Base-by-base conservation (phyloP, 345 rosid species). In the Heritiera fomes region DNA sequence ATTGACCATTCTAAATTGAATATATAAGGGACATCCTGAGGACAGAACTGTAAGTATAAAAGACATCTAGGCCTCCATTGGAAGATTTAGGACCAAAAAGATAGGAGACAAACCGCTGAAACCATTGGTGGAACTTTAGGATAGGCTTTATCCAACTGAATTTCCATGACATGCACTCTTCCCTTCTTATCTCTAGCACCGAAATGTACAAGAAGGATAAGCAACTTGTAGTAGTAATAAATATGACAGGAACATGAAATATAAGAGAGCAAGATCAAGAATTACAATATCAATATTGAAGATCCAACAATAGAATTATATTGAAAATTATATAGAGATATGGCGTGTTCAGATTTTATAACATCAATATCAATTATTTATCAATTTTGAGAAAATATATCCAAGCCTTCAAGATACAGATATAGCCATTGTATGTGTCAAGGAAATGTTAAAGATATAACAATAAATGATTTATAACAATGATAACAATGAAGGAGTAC, bases 21-120 rank as follows among this genome's bases (percentile, higher is more conserved):
- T 76, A 90, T 84, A 73, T 77, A 85, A 6, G 95, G 97, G 75
- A 90, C 88, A 78, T 91, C 95, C 97, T 92, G 83, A 38, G 38
- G 43, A 15, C 13, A 46, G 50, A 58, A 53, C 1, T 71, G 80
- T 77, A 61, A 63, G 46, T 65, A 14, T 62, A 59, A 52, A 49
- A 40, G 9, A 67, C 65, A 5, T 61, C 15, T 28, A 23, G 66
- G 18, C 8, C n/a, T 62, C 34, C 18, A 30, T 30, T 62, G 43
- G 66, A 30, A 30, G 8, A 30, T 12, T 5, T 13, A 30, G 43
- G 41, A 62, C n/a, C 7, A 62, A 62, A 32, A 20, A 58, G 32
- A 58, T 58, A 14, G 23, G 18, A 38, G 38, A 85, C 98, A 73
- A 69, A 94, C 98, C 84, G 86, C 90, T 6, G 97, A 89, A 82